Evolutionary conservation across 345 rosid genomes (phyloP).

Genomic region (Lumnitzera racemosa): DNA sequence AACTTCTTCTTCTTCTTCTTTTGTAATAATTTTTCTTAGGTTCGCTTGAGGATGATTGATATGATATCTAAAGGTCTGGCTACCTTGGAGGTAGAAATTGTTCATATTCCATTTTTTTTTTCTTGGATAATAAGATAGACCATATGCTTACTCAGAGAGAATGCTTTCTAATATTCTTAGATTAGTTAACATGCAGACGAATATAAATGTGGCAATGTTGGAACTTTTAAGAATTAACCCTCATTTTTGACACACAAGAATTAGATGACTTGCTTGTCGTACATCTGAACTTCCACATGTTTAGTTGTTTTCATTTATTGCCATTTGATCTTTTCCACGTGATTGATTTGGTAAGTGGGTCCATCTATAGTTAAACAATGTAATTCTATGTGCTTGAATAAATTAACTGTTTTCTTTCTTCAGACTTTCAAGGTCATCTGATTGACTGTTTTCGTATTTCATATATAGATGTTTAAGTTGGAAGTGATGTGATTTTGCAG

Average conservation of each 20-base stretch:
- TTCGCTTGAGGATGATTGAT: conserved; percentile 83
- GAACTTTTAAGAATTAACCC: background rate
- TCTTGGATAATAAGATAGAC: background rate
- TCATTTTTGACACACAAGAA: background rate
- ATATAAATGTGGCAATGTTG: too few relatives aligned
- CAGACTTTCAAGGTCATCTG: too few relatives aligned
- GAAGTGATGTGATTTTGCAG: conserved; percentile 31
- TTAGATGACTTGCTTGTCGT: too few relatives aligned
- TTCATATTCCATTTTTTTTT: background rate
- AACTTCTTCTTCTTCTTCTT: conserved; percentile 2
- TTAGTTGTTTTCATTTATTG: too few relatives aligned
- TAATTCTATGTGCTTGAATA: too few relatives aligned
- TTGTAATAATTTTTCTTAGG: conserved; percentile 25
- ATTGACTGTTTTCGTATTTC: too few relatives aligned
- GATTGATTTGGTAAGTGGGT: too few relatives aligned
- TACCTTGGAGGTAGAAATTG: conserved; percentile 62
- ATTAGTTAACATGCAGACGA: too few relatives aligned
- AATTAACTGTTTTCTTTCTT: too few relatives aligned
- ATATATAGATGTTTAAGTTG: conserved; percentile 3
- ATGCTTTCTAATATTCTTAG: background rate
- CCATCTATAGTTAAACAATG: too few relatives aligned
- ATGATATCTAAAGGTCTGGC: conserved; percentile 83
- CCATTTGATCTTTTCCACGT: too few relatives aligned
- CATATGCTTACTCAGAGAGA: background rate
- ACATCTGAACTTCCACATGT: too few relatives aligned